Evolutionary conservation across 2,329 filamentous ascomycete species (phyloP).

Genomic region (Scorias spongiosa): DNA sequence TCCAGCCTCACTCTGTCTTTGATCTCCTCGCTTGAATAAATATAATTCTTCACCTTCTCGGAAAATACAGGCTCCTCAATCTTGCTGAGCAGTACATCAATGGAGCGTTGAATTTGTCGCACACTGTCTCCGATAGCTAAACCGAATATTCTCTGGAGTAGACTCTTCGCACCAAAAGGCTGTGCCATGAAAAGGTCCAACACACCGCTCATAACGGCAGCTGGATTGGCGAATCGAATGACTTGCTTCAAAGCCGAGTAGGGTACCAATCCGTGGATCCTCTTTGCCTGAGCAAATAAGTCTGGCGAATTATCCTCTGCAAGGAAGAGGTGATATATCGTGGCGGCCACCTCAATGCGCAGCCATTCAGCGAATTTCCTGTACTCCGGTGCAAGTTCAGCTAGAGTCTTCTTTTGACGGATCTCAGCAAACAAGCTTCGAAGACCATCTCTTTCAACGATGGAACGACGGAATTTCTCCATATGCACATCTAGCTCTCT

Average conservation of each 20-base stretch:
- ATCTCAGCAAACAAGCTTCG: slow-evolving; percentile 90
- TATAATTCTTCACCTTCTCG: slow-evolving; percentile 68
- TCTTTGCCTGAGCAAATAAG: slow-evolving; percentile 81
- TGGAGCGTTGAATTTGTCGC: slow-evolving; percentile 67
- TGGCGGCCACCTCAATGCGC: slow-evolving; percentile 90
- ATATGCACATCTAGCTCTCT: slow-evolving; percentile 94
- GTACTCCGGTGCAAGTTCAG: slow-evolving; percentile 83
- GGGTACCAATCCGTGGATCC: slow-evolving; percentile 86
- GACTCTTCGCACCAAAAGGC: slow-evolving; percentile 75
- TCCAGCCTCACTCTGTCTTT: slow-evolving; percentile 63
- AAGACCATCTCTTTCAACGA: slow-evolving; percentile 66
- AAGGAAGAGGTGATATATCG: slow-evolving; percentile 90
- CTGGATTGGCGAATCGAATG: slow-evolving; percentile 89
- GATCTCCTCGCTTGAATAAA: slow-evolving; percentile 55
- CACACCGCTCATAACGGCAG: slow-evolving; percentile 90
- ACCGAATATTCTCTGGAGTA: slow-evolving; percentile 89
- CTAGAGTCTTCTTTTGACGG: slow-evolving; percentile 72
- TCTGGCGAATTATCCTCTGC: slow-evolving; percentile 97
- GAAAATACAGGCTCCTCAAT: slow-evolving; percentile 70
- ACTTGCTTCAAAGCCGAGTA: slow-evolving; percentile 93
- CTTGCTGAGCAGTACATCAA: slow-evolving; percentile 60
- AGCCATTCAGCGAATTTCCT: slow-evolving; percentile 98
- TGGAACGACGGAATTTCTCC: slow-evolving; percentile 60
- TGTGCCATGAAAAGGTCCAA: slow-evolving; percentile 92
- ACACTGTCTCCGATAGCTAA: slow-evolving; percentile 87